Conservation (phyloP, 257 asterid genomes). For the Phtheirospermum japonicum region DNA sequence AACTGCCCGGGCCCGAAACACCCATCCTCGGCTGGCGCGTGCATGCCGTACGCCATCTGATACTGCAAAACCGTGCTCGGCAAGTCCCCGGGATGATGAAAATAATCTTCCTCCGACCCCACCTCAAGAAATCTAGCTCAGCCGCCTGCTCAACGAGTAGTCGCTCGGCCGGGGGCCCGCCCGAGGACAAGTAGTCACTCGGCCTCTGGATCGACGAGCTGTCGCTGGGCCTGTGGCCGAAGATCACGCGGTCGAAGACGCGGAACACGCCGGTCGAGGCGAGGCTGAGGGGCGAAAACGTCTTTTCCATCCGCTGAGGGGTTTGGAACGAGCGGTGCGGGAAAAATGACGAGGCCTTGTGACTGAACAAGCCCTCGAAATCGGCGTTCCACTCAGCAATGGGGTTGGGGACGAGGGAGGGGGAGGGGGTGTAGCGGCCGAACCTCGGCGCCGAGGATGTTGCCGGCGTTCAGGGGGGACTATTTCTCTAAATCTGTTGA, state of each 20-base stretch:
- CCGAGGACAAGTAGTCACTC: slow-evolving; percentile 32
- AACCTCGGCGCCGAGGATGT: slow-evolving; percentile 94
- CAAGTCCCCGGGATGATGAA: slow-evolving; percentile 59
- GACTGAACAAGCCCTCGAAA: slow-evolving; percentile 78
- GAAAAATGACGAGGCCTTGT: slow-evolving; percentile 64
- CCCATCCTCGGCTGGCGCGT: slow-evolving; percentile 32
- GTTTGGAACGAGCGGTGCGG: slow-evolving; percentile 94
- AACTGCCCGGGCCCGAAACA: slow-evolving; percentile 31
- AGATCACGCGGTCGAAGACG: slow-evolving; percentile 85
- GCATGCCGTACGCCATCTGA: slow-evolving; percentile 55
- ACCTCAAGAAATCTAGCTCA: slow-evolving; percentile 87
- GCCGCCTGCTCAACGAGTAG: slow-evolving; percentile 53
- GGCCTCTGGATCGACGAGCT: slow-evolving; percentile 46
- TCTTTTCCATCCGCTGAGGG: slow-evolving; percentile 77
- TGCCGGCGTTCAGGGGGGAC: slow-evolving; percentile 94
- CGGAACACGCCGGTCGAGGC: slow-evolving; percentile 78
- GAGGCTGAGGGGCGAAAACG: slow-evolving; percentile 61
- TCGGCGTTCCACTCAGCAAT: slow-evolving; percentile 90
- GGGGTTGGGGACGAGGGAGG: slow-evolving; percentile 88
- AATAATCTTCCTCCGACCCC: slow-evolving; percentile 87
- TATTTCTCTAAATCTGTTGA: slow-evolving; percentile 83
- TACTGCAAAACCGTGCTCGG: slow-evolving; percentile 84
- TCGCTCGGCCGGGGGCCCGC: slow-evolving; percentile 46
- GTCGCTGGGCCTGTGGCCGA: slow-evolving; percentile 76
- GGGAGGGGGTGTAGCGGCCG: slow-evolving; percentile 86